Evolutionary conservation across 2,329 filamentous ascomycete species (phyloP).

Genomic region (Diaporthe sp.): DNA sequence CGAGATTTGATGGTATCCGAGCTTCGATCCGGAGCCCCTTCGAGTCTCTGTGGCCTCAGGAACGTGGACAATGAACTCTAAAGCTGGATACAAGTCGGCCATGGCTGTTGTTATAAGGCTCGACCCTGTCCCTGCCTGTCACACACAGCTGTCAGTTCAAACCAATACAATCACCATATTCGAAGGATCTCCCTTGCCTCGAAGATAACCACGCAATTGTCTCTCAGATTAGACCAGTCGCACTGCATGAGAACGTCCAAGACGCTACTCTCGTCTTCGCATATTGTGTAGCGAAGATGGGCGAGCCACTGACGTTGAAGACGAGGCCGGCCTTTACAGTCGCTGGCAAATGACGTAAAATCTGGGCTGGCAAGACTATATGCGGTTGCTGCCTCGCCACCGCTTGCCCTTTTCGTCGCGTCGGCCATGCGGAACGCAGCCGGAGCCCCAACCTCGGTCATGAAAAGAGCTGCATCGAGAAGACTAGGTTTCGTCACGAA

Average conservation of each 20-base stretch:
- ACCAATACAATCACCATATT: no score
- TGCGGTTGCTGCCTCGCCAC: conserved; percentile 37
- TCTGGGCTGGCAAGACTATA: conserved; percentile 42
- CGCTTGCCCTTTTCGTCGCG: conserved; percentile 43
- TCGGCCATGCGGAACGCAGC: conserved; percentile 50
- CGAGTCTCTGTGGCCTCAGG: not conserved
- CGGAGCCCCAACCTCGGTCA: conserved; percentile 51
- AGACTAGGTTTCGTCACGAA: conserved; percentile 51
- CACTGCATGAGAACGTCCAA: not conserved
- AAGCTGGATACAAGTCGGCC: not conserved
- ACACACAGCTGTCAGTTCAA: not conserved
- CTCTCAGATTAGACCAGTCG: not conserved
- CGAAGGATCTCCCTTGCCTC: not conserved
- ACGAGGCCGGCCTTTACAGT: conserved; percentile 41
- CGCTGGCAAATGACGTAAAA: conserved; percentile 34
- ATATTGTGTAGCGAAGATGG: conserved; percentile 45
- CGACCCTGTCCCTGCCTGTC: not conserved
- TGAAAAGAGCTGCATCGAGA: conserved; percentile 55
- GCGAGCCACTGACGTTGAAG: conserved; percentile 49
- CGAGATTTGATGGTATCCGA: not conserved
- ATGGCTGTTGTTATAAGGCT: not conserved
- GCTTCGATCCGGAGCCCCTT: not conserved
- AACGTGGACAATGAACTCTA: not conserved
- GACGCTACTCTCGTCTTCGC: conserved; percentile 1
- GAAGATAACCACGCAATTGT: not conserved